Evolutionary conservation across 2,329 filamentous ascomycete species (phyloP), one percentile per base, ranked within the genome.

Genomic region (Xylaria hypoxylon): DNA sequence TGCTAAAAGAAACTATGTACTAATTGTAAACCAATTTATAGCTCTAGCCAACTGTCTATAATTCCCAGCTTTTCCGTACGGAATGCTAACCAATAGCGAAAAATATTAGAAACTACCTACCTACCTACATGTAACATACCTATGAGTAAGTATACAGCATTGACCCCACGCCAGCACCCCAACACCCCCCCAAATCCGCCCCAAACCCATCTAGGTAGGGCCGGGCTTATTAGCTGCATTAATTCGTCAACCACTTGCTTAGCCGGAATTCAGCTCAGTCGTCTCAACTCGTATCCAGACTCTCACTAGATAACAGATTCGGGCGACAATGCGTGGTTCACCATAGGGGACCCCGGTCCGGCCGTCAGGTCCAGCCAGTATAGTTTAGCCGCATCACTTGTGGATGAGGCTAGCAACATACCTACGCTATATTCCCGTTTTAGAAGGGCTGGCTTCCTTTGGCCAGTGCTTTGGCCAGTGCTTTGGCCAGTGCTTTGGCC

Each of bases 261-360:
- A n/a, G 22, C 31, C 26, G 42, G n/a, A 44, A 59, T 44, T 44
- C 58, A 33, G 33, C 38, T 40, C 24, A 38, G 40, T 19, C 42
- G 11, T 22, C 35, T 26, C 38, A 8, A 33, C 17, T 51, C 42
- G 56, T 55, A 59, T 55, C 52, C 52, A 38, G 13, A 15, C 22
- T 40, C 10, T 22, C 52, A 55, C 52, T 55, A 55, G 52, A 55
- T 44, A 55, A 55, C 28, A 22, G 51, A 42, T 22, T 22, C 7
- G 35, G 51, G 51, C 22, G 10, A 42, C 33, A 13, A 55, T 10
- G 10, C 10, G 5, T 55, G 22, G 52, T 7, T 38, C 4, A 28
- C 52, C 52, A 55, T 28, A 47, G 53, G 56, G 50, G 26, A 48
- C 35, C 19, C 57, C 62, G 62, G 62, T 26, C 56, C 56, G 56